Percentiles rank a stretch among this genome's conserved stretches.
Evolutionary conservation across 208 protist species (phyloP).

Genomic region (Leishmania turanica): DNA sequence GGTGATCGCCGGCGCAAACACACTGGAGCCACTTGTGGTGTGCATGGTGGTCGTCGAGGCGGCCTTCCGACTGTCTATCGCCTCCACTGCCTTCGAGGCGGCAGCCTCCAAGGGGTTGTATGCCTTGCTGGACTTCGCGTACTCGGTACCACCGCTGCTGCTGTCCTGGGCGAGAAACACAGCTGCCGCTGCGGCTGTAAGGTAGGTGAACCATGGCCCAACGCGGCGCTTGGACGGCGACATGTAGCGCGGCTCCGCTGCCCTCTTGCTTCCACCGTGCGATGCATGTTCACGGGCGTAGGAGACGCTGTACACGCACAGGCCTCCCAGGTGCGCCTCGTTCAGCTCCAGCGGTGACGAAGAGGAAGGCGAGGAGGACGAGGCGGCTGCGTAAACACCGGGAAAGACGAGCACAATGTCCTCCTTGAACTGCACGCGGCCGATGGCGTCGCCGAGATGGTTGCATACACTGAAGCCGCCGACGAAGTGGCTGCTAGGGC

Average conservation of each 20-base stretch:
- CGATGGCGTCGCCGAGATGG: slow-evolving; percentile 54
- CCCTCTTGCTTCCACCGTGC: slow-evolving; percentile 11
- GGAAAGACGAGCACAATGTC: slow-evolving; percentile 81
- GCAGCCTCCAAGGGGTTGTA: slow-evolving; percentile 20
- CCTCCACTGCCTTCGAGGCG: slow-evolving; percentile 19
- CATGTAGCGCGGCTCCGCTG: slow-evolving; percentile 25
- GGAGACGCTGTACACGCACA: slow-evolving; percentile 63
- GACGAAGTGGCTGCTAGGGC: slow-evolving; percentile 77
- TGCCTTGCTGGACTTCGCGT: background rate
- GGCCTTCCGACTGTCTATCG: background rate
- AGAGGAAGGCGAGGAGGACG: background rate
- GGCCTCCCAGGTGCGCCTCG: slow-evolving; percentile 53
- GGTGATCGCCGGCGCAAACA: slow-evolving; percentile 47
- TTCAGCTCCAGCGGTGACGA: slow-evolving; percentile 55
- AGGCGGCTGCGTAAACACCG: slow-evolving; percentile 43
- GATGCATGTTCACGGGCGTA: slow-evolving; percentile 46
- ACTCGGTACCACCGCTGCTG: slow-evolving; percentile 11
- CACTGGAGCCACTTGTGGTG: slow-evolving; percentile 49
- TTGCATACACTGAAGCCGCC: slow-evolving; percentile 72
- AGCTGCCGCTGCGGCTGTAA: slow-evolving; percentile 36
- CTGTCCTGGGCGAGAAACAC: slow-evolving; percentile 21
- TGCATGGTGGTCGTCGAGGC: background rate
- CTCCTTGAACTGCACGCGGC: slow-evolving; percentile 54
- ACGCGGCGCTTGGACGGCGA: slow-evolving; percentile 33
- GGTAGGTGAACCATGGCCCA: slow-evolving; percentile 74